Evolutionary conservation across 495 filamentous ascomycete genomes (phyloP), one percentile per base, ranked within the genome.

Genomic region (Lasiosphaeriaceae sp.): DNA sequence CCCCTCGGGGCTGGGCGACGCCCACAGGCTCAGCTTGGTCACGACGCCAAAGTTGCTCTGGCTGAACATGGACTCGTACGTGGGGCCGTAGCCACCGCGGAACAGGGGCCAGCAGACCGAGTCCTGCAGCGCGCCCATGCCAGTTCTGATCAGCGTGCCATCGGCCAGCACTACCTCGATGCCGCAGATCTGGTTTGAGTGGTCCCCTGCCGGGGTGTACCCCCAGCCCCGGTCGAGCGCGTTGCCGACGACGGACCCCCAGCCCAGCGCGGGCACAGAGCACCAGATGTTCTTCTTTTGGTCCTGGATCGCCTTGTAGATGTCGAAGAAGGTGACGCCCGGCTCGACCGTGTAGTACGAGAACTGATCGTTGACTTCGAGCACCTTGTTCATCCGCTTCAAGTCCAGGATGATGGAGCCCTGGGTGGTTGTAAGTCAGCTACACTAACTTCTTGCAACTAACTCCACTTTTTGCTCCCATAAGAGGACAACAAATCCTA

Each of bases 291-390:
- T 74, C 23, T 75, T 65, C 12, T 75, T 75, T 11, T 71, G 60
- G 39, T 66, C 64, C 48, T 72, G 66, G 29, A 79, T 72, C 53
- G 76, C 72, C 26, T 77, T 70, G 55, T 81, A 78, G 11, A 83
- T 63, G 17, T 75, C 77, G 29, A 74, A 78, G 52, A 77, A 83
- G 0, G 76, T 73, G 12, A 82, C 80, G 17, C 80, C 80, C 0
- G 79, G 80, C 60, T 78, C 68, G 9, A 85, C 76, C 1, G 83
- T 60, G 11, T 71, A 72, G 51, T 77, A 80, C 8, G 72, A 71
- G 50, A 75, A 71, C 19, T 80, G 75, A 11, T 72, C 73, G 62
- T 82, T 77, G 24, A 85, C 68, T 24, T 82, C 73, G 7, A 83
- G 45, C 37, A 85, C 68, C 53, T 70, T 74, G 60, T 79, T 75